These are phyloP conservation scores for Evernia prunastri DNA, from an alignment of 495 filamentous ascomycete genomes.

Conservation along the genomic window DNA sequence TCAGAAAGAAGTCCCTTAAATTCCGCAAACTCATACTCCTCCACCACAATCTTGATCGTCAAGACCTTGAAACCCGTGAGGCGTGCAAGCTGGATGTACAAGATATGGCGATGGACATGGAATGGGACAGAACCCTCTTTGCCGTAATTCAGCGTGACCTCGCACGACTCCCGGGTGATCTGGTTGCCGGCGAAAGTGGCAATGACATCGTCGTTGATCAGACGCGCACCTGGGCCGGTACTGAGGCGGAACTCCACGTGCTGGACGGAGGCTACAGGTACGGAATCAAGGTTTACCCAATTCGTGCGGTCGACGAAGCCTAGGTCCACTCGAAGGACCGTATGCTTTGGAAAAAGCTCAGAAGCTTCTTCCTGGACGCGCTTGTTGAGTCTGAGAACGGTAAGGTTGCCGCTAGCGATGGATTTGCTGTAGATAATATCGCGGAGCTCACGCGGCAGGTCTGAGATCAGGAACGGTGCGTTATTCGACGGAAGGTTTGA, in stretches of 20 bases:
- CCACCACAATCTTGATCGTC: not conserved
- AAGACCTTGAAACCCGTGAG: not conserved
- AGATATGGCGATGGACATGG: no score
- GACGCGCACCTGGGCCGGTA: not conserved
- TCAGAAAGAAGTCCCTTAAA: not conserved
- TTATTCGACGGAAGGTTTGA: no score
- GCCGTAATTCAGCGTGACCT: not conserved
- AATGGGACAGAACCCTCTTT: not conserved
- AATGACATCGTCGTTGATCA: not conserved
- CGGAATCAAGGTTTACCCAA: not conserved
- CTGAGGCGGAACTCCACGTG: not conserved
- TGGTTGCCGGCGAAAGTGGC: not conserved
- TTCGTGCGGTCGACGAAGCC: not conserved
- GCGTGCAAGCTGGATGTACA: not conserved
- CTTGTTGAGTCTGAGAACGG: not conserved
- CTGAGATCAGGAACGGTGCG: no score
- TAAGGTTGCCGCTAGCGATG: not conserved
- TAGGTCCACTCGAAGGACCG: not conserved
- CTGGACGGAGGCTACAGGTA: not conserved
- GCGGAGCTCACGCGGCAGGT: not conserved
- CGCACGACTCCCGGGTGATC: not conserved
- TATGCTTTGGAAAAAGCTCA: not conserved
- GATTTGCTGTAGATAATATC: not conserved
- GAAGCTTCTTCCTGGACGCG: not conserved
- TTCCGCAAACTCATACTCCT: not conserved